Base-by-base conservation (phyloP, 108 stramenopile species). In the Schizochytrium sp. region DNA sequence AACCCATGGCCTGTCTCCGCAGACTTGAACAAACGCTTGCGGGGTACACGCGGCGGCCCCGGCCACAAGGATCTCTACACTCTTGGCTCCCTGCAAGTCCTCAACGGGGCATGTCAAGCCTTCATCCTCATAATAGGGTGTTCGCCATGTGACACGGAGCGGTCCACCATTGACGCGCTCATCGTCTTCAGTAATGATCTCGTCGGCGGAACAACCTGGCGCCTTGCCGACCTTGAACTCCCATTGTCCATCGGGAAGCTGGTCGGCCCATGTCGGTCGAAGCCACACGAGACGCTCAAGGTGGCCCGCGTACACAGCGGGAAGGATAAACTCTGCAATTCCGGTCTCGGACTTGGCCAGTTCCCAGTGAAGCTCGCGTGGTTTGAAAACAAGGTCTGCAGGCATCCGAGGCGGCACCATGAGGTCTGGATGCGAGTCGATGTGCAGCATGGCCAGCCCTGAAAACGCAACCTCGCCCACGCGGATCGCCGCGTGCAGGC, bases 341-440 rank as follows among this genome's bases (percentile, higher is more conserved):
- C 76, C 76, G 28, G 76, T 83, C 5, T 83, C 76, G n/a, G 76
- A 83, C 16, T 28, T 53, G 48, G 76, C 76, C 16, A 83, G 76
- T 5, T 83, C 48, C 23, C 51, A 53, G 28, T 83, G 76, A 43
- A 83, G 51, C 10, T 83, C 76, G 76, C 76, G 76, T 6, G 76
- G 76, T 23, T 34, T 53, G 4, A 83, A 83, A 18, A 83, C 76
- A 12, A 53, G 12, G 48, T 83, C 51, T 14, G 76, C 76, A 10
- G 76, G 76, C 76, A 83, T 83, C 6, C 51, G 48, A 23, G 76
- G 76, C 51, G 76, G 76, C 19, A 83, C 76, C 76, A 83, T 83
- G 48, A 83, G 45, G 51, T 83, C 76, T 23, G 76, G 76, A 34
- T 83, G 76, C 51, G 76, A 83, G 51, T 83, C 76, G 10, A 83